phyloP scores from a whole-genome alignment of 306 rosid species.

The Carpinus fangiana region DNA sequence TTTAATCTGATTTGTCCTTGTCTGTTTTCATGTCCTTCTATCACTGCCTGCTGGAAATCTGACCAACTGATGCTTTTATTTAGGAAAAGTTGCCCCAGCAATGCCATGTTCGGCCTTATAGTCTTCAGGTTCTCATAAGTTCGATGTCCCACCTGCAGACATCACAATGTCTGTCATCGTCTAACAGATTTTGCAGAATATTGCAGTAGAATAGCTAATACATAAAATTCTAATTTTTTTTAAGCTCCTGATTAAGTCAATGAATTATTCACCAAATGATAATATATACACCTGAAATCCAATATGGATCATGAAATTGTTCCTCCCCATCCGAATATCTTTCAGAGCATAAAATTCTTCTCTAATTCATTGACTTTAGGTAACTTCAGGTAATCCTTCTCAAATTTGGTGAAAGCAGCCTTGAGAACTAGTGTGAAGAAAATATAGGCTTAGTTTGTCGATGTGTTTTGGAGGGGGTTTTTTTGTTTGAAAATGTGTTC shows the following conservation, averaged over 20 bases:
- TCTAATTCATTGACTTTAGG: neutral
- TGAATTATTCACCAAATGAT: neutral
- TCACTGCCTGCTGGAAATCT: slow-evolving; percentile 64
- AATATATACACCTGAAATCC: no score
- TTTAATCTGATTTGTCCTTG: slow-evolving; percentile 85
- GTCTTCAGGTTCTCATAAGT: slow-evolving; percentile 85
- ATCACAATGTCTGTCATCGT: slow-evolving; percentile 27
- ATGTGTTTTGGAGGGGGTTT: no score
- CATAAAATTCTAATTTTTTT: neutral
- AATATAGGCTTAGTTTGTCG: neutral
- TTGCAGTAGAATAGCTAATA: no score
- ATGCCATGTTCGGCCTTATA: slow-evolving; percentile 88
- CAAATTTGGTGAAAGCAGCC: neutral
- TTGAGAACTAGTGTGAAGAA: neutral
- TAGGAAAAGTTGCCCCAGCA: slow-evolving; percentile 89
- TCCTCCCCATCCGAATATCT: no score
- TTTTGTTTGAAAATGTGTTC: no score
- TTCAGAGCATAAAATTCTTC: neutral
- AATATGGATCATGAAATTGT: no score
- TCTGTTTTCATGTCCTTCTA: slow-evolving; percentile 77
- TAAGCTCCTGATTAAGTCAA: neutral
- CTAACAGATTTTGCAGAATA: neutral
- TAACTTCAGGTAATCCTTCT: neutral
- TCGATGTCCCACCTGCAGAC: slow-evolving; percentile 86
- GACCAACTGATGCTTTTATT: slow-evolving; percentile 80